A percentile compares a stretch with the other conserved stretches of the same genome.
Evolutionary conservation across 202 grass and related monocot species (phyloP).

Genomic region (Brachypodium distachyon): DNA sequence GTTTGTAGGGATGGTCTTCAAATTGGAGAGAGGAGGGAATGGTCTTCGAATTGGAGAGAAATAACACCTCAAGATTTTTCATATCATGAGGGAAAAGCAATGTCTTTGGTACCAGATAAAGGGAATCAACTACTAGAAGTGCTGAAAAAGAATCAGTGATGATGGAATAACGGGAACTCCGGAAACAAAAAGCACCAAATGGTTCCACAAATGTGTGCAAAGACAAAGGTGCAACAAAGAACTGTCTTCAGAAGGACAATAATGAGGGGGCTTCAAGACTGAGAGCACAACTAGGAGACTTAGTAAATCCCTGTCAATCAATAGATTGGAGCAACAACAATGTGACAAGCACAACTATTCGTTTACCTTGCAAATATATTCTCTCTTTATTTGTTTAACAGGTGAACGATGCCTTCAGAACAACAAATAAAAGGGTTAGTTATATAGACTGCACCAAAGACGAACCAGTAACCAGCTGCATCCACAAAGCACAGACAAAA

Average conservation of each 20-base stretch:
- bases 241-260: constrained; percentile 14
- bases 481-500: constrained; percentile 56
- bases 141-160: constrained; percentile 4
- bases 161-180: background rate
- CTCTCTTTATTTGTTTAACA: constrained; percentile 97
- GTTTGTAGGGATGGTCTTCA: no score
- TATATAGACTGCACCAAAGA: constrained; percentile 52
- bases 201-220: background rate
- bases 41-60: background rate
- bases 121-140: background rate
- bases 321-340: constrained; percentile 34
- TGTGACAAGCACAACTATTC: constrained; percentile 30
- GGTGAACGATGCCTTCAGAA: constrained; percentile 93
- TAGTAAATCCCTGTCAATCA: constrained; percentile 16
- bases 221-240: constrained; percentile 4
- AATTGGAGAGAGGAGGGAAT: no score
- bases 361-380: constrained; percentile 99
- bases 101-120: constrained; percentile 7
- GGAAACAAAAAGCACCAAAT: background rate
- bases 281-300: constrained; percentile 22
- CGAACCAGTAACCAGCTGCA: constrained; percentile 51
- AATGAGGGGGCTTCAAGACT: constrained; percentile 2
- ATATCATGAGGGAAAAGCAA: background rate
- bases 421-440: constrained; percentile 79
- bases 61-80: background rate